These are phyloP conservation scores for Chimonanthus praecox DNA, from an alignment of 164 flowering plant genomes.

Conservation along the genomic window DNA sequence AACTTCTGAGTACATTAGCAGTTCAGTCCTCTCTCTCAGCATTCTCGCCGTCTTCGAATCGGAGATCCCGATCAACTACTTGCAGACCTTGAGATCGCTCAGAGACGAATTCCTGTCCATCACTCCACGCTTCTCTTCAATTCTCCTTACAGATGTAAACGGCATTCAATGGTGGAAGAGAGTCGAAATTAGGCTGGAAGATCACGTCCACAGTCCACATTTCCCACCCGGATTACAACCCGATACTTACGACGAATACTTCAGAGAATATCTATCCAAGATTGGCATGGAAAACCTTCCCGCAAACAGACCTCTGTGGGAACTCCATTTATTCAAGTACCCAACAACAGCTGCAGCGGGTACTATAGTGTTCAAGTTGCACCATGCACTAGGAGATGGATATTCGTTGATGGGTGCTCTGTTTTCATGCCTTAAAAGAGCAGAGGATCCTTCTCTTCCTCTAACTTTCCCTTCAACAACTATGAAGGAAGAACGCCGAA, in stretches of 20 bases:
- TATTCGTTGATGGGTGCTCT: slow-evolving; percentile 65
- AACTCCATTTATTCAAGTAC: slow-evolving; percentile 1
- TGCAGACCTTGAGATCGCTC: neutral
- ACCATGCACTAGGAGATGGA: slow-evolving; percentile 72
- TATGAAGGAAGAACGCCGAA: neutral
- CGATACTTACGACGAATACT: slow-evolving; percentile 5
- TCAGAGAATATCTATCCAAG: slow-evolving; percentile 10
- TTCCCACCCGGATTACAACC: slow-evolving; percentile 10
- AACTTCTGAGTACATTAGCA: slow-evolving; percentile 5
- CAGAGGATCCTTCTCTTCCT: slow-evolving; percentile 49
- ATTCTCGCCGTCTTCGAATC: slow-evolving; percentile 11
- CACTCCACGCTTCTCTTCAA: slow-evolving; percentile 2
- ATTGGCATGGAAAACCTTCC: slow-evolving; percentile 10
- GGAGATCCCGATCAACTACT: slow-evolving; percentile 4
- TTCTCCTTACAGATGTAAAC: slow-evolving; percentile 7
- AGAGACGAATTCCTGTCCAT: neutral
- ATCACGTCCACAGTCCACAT: slow-evolving; percentile 9
- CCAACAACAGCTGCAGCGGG: neutral
- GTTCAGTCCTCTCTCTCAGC: slow-evolving; percentile 10
- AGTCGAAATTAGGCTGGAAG: slow-evolving; percentile 9
- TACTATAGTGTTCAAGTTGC: slow-evolving; percentile 42
- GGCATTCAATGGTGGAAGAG: slow-evolving; percentile 15
- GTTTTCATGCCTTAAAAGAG: slow-evolving; percentile 45
- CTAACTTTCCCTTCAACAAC: slow-evolving; percentile 35
- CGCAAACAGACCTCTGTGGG: neutral